Base-by-base conservation (phyloP, 768 basidiomycete species). In the Serendipita sp. region DNA sequence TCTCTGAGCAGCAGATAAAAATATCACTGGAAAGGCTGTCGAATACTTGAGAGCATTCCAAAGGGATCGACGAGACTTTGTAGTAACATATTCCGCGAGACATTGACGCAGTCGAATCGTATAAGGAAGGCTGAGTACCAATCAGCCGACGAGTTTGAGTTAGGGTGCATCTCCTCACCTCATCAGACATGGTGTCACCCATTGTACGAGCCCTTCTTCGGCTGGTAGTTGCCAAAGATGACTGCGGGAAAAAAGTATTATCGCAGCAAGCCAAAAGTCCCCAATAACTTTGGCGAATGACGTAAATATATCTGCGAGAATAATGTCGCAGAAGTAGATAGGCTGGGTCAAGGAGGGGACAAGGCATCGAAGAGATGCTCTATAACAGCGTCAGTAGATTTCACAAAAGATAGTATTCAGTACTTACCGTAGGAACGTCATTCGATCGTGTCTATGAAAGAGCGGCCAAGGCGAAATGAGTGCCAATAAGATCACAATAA, bases 251-350 rank as follows among this genome's bases (percentile, higher is more conserved):
- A 89, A 80, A n/a, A 97, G 78, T 85, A 94, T 93, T 71, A 81
- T 85, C 16, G 86, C 69, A 3, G 90, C 92, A 48, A 97, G 76
- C 91, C 91, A 97, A 46, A 93, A 76, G 71, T 98, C 96, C 11
- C 95, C 95, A 18, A 97, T 77, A 45, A 99, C 92, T 76, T 96
- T 97, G 41, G 96, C 94, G 71, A 90, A 95, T 1, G 94, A 97
- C 1, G 96, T 99, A 70, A 94, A 82, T 67, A 98, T 83, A 78
- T 98, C 96, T 66, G 95, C 94, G 66, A 95, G 84, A 48, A 98
- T 82, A 28, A 99, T 84, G 72, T 99, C 96, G 34, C 85, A 84
- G 75, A 99, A 99, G 72, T 86, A 84, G 45, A 92, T 79, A 3
- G 86, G 82, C 46, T 78, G 77, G 63, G 78, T 77, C 45, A 77